Conservation (phyloP, 1,284 basidiomycete genomes). For the Coriolopsis trogii region DNA sequence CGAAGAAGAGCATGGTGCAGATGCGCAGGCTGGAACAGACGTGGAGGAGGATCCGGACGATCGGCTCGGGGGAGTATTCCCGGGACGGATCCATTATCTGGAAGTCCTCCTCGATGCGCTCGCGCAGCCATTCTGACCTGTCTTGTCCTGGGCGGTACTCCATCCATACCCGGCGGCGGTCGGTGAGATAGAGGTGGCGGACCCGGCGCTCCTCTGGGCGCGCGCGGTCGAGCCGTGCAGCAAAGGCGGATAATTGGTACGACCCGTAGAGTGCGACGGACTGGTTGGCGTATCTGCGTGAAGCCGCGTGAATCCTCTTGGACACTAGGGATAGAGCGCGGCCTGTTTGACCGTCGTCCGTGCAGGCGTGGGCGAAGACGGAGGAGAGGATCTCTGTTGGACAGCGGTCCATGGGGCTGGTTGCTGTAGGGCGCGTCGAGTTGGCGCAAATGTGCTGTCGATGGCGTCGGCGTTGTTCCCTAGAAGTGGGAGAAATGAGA, state of each 20-base stretch:
- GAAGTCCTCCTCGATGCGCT: constrained; percentile 4
- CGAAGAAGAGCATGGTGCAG: constrained; percentile 8
- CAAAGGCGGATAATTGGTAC: constrained; percentile 1
- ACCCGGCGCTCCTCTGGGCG: neutral
- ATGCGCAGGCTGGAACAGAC: constrained; percentile 4
- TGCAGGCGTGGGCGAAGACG: constrained; percentile 12
- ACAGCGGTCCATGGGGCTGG: constrained; percentile 7
- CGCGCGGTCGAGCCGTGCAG: neutral
- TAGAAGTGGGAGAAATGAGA: too few relatives aligned
- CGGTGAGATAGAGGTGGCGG: constrained; percentile 8
- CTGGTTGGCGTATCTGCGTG: neutral
- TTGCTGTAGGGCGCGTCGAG: too few relatives aligned
- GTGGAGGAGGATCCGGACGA: neutral
- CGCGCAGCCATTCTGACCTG: neutral
- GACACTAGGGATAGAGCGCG: constrained; percentile 9
- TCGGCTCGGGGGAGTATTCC: neutral
- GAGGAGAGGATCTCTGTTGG: constrained; percentile 7
- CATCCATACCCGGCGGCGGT: constrained; percentile 7
- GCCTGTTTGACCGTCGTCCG: constrained; percentile 13
- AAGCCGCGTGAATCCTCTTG: neutral
- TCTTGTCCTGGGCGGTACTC: constrained; percentile 2
- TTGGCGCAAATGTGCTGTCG: too few relatives aligned
- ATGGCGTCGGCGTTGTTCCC: too few relatives aligned
- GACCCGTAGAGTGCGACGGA: constrained; percentile 11
- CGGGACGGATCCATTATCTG: neutral